Evolutionary conservation across 495 filamentous ascomycete species (phyloP), one percentile per base, ranked within the genome.

Genomic region (Gamarada debralockiae): DNA sequence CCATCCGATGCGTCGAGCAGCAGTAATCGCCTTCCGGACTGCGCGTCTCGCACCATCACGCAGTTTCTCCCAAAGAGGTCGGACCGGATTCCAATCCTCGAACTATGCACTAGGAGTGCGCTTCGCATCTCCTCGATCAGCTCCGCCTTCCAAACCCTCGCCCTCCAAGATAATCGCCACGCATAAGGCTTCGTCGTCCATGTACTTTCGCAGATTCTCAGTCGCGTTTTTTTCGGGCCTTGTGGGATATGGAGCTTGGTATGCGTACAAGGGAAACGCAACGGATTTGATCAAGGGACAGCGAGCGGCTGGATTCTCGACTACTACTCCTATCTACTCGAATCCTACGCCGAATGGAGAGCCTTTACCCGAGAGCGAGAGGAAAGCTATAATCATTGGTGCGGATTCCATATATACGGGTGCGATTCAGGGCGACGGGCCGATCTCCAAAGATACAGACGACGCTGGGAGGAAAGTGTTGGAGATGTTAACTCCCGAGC

Each of bases 401-500:
- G 81, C 89, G 62, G 88, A 92, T 61, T 80, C 88, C 65, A 79
- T 96, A 33, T 95, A 90, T 59, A 90, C 89, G 13, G 84, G 85
- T 15, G 85, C 87, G 27, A 79, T 92, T 21, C 78, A 83, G n/a
- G 86, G 84, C 53, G 86, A 90, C 60, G 85, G 81, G 22, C 92
- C 92, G 15, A 78, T 98, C 55, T 84, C 83, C 38, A 97, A 97
- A 69, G 81, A 87, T 57, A 87, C 85, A 1, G 88, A 92, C 69
- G 72, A 74, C 42, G 83, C 87, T 62, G 92, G 92, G 34, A 80
- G 84, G 55, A 86, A 86, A 61, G 83, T 96, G 18, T 70, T 97
- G 27, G 90, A 93, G 71, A 97, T 97, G 92, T 72, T 99, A 68
- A 95, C 90, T 1, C 92, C 95, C 0, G 93, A 97, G 36, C 90